Evolutionary conservation across 2,329 filamentous ascomycete species (phyloP).

Genomic region (Grosmannia serpens): DNA sequence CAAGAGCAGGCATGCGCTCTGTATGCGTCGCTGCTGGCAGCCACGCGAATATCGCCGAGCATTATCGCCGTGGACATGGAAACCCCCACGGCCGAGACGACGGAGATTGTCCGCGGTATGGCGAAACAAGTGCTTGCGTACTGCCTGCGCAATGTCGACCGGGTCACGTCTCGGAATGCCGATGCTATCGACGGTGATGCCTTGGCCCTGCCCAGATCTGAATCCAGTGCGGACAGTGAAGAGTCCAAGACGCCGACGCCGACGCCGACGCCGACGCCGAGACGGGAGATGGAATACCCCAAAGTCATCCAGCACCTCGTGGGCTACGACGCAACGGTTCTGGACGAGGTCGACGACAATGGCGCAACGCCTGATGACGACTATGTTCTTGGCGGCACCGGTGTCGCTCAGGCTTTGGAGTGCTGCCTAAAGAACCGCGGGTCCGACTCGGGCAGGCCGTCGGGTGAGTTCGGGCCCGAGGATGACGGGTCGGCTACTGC

Average conservation of each 20-base stretch:
- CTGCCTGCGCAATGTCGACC: slow-evolving; percentile 83
- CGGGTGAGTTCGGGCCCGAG: slow-evolving; percentile 41
- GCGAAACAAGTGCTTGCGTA: slow-evolving; percentile 94
- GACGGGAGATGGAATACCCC: slow-evolving; percentile 41
- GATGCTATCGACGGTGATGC: slow-evolving; percentile 31
- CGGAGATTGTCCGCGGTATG: slow-evolving; percentile 81
- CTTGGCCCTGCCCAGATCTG: slow-evolving; percentile 16
- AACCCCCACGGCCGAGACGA: slow-evolving; percentile 67
- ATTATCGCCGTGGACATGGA: slow-evolving; percentile 89
- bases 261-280: slow-evolving; percentile 18
- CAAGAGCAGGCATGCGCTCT: slow-evolving; percentile 92
- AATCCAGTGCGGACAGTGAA: background rate
- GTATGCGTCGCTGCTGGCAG: slow-evolving; percentile 83
- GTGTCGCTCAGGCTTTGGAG: slow-evolving; percentile 84
- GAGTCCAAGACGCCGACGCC: slow-evolving; percentile 15
- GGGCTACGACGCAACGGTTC: slow-evolving; percentile 47
- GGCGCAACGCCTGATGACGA: slow-evolving; percentile 75
- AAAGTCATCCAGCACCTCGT: slow-evolving; percentile 82
- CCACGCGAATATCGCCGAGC: slow-evolving; percentile 69
- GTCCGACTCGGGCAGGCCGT: slow-evolving; percentile 46
- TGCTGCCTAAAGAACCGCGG: slow-evolving; percentile 79
- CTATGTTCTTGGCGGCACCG: slow-evolving; percentile 91
- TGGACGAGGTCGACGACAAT: slow-evolving; percentile 47
- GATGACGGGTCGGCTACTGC: slow-evolving; percentile 30
- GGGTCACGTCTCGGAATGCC: slow-evolving; percentile 48